Evolutionary conservation across 495 filamentous ascomycete genomes (phyloP), one percentile per base, ranked within the genome.

Genomic region (Melanomma pulvis-pyrius): DNA sequence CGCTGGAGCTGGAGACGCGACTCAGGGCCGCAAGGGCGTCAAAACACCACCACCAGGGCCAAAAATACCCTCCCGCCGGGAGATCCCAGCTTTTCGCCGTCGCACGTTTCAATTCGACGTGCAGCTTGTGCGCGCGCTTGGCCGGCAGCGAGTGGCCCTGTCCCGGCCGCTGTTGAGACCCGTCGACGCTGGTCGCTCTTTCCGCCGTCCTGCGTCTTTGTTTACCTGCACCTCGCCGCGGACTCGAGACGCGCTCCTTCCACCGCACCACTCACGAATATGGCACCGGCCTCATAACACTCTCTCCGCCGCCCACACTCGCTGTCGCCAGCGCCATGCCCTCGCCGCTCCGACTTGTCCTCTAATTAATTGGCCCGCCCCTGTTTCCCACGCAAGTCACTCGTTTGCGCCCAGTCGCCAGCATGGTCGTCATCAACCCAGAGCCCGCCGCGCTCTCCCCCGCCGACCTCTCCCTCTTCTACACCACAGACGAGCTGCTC

Each of bases 391-490:
- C 55, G 15, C 52, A n/a, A n/a, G 63, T 63, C 59, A 53, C 46
- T 68, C 59, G 49, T 63, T 68, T 50, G 50, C 50, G 5, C 11
- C 48, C 62, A 66, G 59, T 62, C 28, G 50, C 34, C 77, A 80
- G 79, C 75, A 89, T 89, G 86, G 87, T 89, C 74, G 81, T 83
- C 80, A 81, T 90, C 75, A 84, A 80, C 64, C 81, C 86, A 68
- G 82, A 85, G 73, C 82, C 87, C 77, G 82, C 83, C 59, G 71
- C 73, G 7, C 81, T 93, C 77, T 87, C 89, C 74, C 81, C 88
- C 77, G 89, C 91, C 74, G 83, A 88, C 63, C 83, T 94, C 78
- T 85, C 83, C 68, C 88, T 93, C 62, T 94, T 92, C 81, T 86
- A 92, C 78, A 86, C 88, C 71, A 88, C 85, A 72, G 92, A 96